These are phyloP conservation scores for Auricularia sp. DNA, from an alignment of 768 basidiomycete species.

Conservation along the genomic window DNA sequence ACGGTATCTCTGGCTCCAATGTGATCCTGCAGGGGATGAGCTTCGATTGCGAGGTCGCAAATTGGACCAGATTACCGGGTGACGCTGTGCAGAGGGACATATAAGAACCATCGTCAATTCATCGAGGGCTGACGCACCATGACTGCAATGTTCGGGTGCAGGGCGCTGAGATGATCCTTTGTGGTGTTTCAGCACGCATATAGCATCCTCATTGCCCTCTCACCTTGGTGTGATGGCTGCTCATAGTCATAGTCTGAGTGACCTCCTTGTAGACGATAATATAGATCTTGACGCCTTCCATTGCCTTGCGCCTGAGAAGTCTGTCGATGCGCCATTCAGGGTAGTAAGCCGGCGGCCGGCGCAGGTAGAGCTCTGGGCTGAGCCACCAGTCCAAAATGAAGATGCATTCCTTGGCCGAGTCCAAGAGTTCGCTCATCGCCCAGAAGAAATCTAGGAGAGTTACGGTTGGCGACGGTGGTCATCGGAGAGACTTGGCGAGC, in stretches of 20 bases:
- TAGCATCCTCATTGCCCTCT: conserved; percentile 1
- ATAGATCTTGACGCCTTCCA: conserved; percentile 85
- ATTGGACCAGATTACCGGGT: conserved; percentile 33
- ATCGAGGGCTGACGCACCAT: conserved; percentile 29
- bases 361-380: conserved; percentile 87
- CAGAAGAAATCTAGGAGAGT: conserved; percentile 64
- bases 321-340: conserved; percentile 86
- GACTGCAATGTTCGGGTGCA: conserved; percentile 81
- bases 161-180: conserved; percentile 62
- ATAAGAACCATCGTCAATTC: not conserved
- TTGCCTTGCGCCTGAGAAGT: conserved; percentile 76
- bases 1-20: conserved; percentile 38
- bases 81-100: conserved; percentile 31
- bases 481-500: not conserved
- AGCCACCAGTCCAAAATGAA: conserved; percentile 95
- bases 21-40: not conserved
- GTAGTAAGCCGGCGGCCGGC: conserved; percentile 78
- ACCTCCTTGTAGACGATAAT: conserved; percentile 96
- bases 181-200: not conserved
- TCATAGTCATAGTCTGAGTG: conserved; percentile 84
- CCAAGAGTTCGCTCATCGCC: conserved; percentile 85
- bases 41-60: not conserved
- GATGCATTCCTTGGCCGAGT: conserved; percentile 69
- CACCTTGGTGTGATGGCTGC: conserved; percentile 75
- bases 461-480: not conserved